Evolutionary conservation across 78 protist species (phyloP).

Genomic region (Guillardia theta): DNA sequence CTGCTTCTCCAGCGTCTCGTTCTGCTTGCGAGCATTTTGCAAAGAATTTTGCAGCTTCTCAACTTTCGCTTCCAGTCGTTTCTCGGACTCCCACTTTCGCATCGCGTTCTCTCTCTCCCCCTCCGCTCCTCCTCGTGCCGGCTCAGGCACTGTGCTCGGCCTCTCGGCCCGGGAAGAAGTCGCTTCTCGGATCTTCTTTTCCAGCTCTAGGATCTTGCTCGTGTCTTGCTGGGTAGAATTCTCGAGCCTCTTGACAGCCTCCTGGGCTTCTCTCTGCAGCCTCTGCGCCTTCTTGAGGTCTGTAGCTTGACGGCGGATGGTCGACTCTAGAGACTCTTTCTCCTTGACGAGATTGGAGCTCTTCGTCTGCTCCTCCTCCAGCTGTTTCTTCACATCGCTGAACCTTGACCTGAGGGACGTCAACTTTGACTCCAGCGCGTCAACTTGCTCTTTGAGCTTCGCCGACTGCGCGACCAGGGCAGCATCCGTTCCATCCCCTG

Average conservation of each 20-base stretch:
- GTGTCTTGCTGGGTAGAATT: too few relatives aligned
- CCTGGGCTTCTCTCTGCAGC: background rate
- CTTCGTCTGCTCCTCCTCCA: background rate
- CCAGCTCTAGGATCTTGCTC: too few relatives aligned
- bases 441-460: background rate
- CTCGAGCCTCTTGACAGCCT: too few relatives aligned
- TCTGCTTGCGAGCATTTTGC: background rate
- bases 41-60: background rate
- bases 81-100: too few relatives aligned
- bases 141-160: too few relatives aligned
- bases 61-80: too few relatives aligned
- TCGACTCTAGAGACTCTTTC: background rate
- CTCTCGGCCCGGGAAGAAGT: too few relatives aligned
- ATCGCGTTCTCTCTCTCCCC: too few relatives aligned
- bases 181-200: too few relatives aligned
- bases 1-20: background rate
- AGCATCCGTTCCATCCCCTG: background rate
- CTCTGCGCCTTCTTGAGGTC: background rate
- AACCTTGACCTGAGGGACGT: background rate
- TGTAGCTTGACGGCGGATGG: background rate
- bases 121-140: too few relatives aligned
- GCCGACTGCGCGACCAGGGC: background rate
- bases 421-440: background rate
- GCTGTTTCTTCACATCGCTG: background rate
- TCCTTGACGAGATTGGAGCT: background rate